Percentiles rank a stretch among this genome's conserved stretches.
Conservation (phyloP, 495 filamentous ascomycete genomes). For the Hypoxylon subgilvum region DNA sequence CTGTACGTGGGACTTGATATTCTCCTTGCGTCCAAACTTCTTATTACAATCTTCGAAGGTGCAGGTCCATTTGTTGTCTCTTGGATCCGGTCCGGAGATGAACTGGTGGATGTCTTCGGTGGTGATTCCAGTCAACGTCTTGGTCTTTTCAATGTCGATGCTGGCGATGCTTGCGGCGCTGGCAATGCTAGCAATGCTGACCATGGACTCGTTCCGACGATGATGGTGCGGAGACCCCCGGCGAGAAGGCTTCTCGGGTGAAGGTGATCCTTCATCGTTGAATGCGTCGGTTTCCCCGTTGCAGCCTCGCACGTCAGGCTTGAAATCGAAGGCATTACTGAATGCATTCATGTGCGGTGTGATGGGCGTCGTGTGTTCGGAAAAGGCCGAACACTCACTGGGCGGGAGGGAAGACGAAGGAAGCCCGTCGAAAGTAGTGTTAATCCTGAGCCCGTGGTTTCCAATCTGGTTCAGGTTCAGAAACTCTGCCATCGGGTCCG, state of each 20-base stretch:
- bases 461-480: conserved; percentile 60
- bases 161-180: conserved; percentile 61
- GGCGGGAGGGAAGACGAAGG: conserved; percentile 30
- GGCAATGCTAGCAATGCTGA: conserved; percentile 53
- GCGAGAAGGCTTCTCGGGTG: conserved; percentile 33
- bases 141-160: conserved; percentile 62
- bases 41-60: conserved; percentile 80
- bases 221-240: conserved; percentile 41
- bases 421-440: conserved; percentile 50
- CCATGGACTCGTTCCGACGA: conserved; percentile 56
- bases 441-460: conserved; percentile 58
- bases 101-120: conserved; percentile 83
- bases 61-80: conserved; percentile 84
- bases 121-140: conserved; percentile 76
- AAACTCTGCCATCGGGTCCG: conserved; percentile 60
- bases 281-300: conserved; percentile 16
- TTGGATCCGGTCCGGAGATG: conserved; percentile 78
- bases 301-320: conserved; percentile 41
- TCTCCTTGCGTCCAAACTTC: conserved; percentile 90
- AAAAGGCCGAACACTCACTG: conserved; percentile 37
- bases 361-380: conserved; percentile 50
- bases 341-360: conserved; percentile 42
- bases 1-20: conserved; percentile 96
- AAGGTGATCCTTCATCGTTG: conserved; percentile 25
- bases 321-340: conserved; percentile 42